Evolutionary conservation across 768 basidiomycete genomes (phyloP).

Genomic region (Leucocoprinus leucothites): DNA sequence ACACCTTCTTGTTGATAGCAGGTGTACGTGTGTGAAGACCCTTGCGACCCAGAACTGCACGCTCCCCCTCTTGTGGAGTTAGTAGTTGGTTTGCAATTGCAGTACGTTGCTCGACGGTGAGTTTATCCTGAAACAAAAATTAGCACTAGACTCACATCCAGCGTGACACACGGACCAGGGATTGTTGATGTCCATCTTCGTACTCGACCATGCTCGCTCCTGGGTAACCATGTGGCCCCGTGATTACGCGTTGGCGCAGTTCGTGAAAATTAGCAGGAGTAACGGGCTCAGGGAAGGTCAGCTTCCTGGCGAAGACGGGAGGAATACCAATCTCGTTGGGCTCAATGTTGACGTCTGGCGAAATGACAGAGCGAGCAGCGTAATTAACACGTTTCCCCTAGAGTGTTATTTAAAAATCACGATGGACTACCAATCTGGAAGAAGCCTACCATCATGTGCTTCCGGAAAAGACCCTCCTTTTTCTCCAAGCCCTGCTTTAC

Average conservation of each 20-base stretch:
- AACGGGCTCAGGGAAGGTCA: slow-evolving; percentile 98
- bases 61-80: slow-evolving; percentile 82
- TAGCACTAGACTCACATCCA: not conserved
- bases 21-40: slow-evolving; percentile 76
- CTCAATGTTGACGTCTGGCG: slow-evolving; percentile 98
- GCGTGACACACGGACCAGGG: slow-evolving; percentile 51
- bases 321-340: slow-evolving; percentile 98
- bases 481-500: slow-evolving; percentile 97
- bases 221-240: slow-evolving; percentile 84
- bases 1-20: slow-evolving; percentile 94
- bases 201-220: slow-evolving; percentile 94
- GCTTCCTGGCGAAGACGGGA: slow-evolving; percentile 92
- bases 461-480: slow-evolving; percentile 97
- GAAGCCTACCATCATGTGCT: slow-evolving; percentile 93
- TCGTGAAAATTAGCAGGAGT: slow-evolving; percentile 88
- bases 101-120: slow-evolving; percentile 84
- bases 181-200: slow-evolving; percentile 88
- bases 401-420: not conserved
- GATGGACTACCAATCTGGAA: not conserved
- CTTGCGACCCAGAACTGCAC: slow-evolving; percentile 37
- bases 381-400: slow-evolving; percentile 99
- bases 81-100: slow-evolving; percentile 94
- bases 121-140: slow-evolving; percentile 60
- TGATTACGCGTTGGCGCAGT: slow-evolving; percentile 86
- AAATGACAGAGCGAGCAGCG: slow-evolving; percentile 99